Conservation (phyloP, 2,329 filamentous ascomycete genomes). For the Trichoderma hamatum region DNA sequence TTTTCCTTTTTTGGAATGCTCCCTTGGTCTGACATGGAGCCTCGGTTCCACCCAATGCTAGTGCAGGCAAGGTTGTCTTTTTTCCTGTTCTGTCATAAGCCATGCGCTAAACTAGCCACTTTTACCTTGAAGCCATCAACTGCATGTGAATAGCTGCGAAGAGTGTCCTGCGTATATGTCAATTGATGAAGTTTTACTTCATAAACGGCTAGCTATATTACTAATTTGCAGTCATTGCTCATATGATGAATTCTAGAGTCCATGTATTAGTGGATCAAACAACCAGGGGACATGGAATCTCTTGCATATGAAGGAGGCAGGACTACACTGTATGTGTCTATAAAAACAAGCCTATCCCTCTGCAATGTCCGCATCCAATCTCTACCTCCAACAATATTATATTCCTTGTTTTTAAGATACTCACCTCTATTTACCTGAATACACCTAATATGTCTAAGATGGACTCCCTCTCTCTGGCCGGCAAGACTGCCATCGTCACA, state of each 20-base stretch:
- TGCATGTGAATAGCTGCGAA: not conserved
- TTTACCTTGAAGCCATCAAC: not conserved
- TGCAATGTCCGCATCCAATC: not conserved
- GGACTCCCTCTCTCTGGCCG: slow-evolving; percentile 38
- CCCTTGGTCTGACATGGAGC: not conserved
- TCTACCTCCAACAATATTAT: not conserved
- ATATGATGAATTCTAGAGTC: not conserved
- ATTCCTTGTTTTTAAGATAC: too few relatives aligned
- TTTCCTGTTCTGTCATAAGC: slow-evolving; percentile 7
- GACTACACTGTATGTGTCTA: not conserved
- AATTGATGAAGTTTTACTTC: not conserved
- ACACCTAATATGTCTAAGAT: not conserved
- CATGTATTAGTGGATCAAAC: not conserved
- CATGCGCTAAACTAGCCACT: not conserved
- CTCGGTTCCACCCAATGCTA: not conserved
- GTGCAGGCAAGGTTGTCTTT: slow-evolving; percentile 11
- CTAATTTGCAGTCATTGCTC: not conserved
- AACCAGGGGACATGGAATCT: not conserved
- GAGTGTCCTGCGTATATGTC: not conserved
- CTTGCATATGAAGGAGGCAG: not conserved
- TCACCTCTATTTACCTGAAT: not conserved
- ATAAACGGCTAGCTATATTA: too few relatives aligned
- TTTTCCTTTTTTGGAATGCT: slow-evolving; percentile 11
- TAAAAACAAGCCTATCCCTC: not conserved
- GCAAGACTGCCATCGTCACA: slow-evolving; percentile 47